Conservation (phyloP, 2,329 filamentous ascomycete species). For the Aureobasidium melanogenum region DNA sequence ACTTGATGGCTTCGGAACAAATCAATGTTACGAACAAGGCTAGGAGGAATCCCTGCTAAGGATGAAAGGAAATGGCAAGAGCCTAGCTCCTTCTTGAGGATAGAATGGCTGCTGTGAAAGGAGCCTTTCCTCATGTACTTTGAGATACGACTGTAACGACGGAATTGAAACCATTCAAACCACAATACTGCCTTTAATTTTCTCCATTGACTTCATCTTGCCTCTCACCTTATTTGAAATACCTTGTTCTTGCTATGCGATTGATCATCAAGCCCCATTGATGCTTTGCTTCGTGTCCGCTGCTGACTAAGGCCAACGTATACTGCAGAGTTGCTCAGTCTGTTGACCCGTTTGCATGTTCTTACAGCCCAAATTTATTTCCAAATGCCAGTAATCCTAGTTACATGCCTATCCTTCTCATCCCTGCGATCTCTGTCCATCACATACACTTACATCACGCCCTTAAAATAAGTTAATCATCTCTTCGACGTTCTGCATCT, state of each 20-base stretch:
- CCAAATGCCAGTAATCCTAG: too few relatives aligned
- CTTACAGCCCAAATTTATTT: too few relatives aligned
- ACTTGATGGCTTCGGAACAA: not conserved
- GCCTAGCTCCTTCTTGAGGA: not conserved
- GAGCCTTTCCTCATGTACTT: not conserved
- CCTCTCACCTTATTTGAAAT: not conserved
- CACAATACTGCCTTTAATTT: not conserved
- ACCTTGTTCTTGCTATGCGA: not conserved
- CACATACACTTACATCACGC: too few relatives aligned
- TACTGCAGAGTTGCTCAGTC: too few relatives aligned
- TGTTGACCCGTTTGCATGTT: too few relatives aligned
- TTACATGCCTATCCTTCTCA: too few relatives aligned
- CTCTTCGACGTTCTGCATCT: too few relatives aligned
- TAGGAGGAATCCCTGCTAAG: not conserved
- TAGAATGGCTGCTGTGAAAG: not conserved
- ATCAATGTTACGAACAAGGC: not conserved
- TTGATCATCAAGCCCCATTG: too few relatives aligned
- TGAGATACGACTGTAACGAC: constrained; percentile 1
- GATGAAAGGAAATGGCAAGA: not conserved
- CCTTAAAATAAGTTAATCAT: too few relatives aligned
- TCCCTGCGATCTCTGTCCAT: too few relatives aligned
- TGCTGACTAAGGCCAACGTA: too few relatives aligned
- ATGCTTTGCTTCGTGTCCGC: too few relatives aligned
- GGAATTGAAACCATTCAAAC: not conserved
- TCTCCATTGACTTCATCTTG: not conserved